Evolutionary conservation across 2,329 filamentous ascomycete species (phyloP), one percentile per base, ranked within the genome.

Genomic region (Apiospora phragmitis): DNA sequence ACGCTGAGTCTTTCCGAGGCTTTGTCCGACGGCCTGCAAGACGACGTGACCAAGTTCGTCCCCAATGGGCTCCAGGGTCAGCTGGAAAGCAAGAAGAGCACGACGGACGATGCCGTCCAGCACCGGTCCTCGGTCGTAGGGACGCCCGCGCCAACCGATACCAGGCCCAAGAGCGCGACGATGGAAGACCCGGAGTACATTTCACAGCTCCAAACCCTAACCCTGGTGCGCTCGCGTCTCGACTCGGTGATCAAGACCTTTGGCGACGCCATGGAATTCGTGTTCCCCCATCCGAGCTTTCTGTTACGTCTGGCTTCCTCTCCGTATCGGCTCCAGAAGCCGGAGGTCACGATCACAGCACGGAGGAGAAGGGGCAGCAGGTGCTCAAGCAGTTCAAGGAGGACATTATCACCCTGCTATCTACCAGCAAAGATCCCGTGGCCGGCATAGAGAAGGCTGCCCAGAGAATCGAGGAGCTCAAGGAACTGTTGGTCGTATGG

Each of bases 241-340:
- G 95, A 98, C 74, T 88, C 91, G 1, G 95, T 98, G 32, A 94
- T 98, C 77, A 93, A 93, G 80, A 92, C 92, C 0, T 99, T 99
- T 80, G 95, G 95, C 51, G 92, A 97, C 76, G 95, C 96, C 42
- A 97, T 98, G 93, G 92, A 97, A 76, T 98, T 97, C 87, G 92
- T 94, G 0, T 90, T 98, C 67, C 95, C 0, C 95, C 95, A 0
- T 97, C 93, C 0, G 94, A 97, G 78, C 83, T 95, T 16, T 95
- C 93, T 0, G 89, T 97, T 70, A 89, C 92, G 65, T 95, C 94
- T 0, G 94, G 93, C 0, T 94, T 98, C 77, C 90, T 98, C 65
- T 97, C 94, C 7, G 94, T 98, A 16, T 97, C 95, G 0, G 94
- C 93, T 0, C 95, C 95, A 0, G 93, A 95, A 70, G 88, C 91